phyloP scores from a whole-genome alignment of 2,329 filamentous ascomycete genomes.

The Exutisphaerella laricina region DNA sequence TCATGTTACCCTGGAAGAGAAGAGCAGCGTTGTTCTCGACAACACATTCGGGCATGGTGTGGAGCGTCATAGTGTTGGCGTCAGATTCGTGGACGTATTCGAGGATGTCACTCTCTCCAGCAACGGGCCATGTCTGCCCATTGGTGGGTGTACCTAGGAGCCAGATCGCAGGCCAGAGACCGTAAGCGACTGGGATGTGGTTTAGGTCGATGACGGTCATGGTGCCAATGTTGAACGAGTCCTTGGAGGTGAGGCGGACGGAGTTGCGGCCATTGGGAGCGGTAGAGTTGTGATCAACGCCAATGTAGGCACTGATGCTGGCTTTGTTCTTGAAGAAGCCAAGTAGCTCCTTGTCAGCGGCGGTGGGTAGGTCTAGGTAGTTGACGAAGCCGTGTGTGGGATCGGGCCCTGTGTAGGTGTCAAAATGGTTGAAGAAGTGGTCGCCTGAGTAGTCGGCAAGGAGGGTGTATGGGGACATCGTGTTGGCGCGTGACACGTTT shows the following conservation, averaged over 20 bases:
- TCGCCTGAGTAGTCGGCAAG: slow-evolving; percentile 28
- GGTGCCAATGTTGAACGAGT: slow-evolving; percentile 44
- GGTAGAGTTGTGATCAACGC: slow-evolving; percentile 38
- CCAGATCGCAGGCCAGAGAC: slow-evolving; percentile 50
- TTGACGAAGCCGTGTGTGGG: slow-evolving; percentile 39
- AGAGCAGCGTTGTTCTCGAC: slow-evolving; percentile 34
- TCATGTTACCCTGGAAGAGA: slow-evolving; percentile 23
- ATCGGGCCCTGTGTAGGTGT: slow-evolving; percentile 40
- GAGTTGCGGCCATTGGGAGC: slow-evolving; percentile 40
- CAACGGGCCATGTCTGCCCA: slow-evolving; percentile 34
- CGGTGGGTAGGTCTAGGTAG: slow-evolving; percentile 22
- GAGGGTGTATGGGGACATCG: slow-evolving; percentile 24
- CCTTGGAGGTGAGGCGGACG: slow-evolving; percentile 44
- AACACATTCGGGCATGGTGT: slow-evolving; percentile 42
- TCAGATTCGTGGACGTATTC: slow-evolving; percentile 43
- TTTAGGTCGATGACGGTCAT: slow-evolving; percentile 47
- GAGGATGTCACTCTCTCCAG: slow-evolving; percentile 47
- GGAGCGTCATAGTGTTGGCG: slow-evolving; percentile 44
- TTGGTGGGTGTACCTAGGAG: slow-evolving; percentile 27
- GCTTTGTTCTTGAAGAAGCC: slow-evolving; percentile 38
- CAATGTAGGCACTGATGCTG: slow-evolving; percentile 39
- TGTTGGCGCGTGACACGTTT: slow-evolving; percentile 8
- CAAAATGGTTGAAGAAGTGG: slow-evolving; percentile 43
- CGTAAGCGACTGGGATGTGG: slow-evolving; percentile 49
- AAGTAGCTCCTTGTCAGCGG: slow-evolving; percentile 36